Percentiles rank a stretch among this genome's conserved stretches.
These are phyloP conservation scores for Mycena belliarum DNA, from an alignment of 768 basidiomycete species.

Conservation along the genomic window DNA sequence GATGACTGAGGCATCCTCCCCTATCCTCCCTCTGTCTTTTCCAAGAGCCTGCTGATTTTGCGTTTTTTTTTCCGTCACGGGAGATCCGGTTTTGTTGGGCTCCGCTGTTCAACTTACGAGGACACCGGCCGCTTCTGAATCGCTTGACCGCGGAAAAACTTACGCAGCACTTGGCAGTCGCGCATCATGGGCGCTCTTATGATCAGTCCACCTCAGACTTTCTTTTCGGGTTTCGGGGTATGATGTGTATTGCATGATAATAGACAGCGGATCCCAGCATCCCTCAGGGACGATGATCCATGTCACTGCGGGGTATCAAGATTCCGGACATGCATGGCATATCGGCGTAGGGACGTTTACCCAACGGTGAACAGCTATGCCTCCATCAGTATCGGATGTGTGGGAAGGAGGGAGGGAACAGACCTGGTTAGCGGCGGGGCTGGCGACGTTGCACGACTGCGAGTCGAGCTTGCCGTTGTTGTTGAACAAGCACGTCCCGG, in stretches of 20 bases:
- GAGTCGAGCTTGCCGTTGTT: constrained; percentile 18
- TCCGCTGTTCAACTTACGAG: no score
- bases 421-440: constrained; percentile 7
- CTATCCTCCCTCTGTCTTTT: no score
- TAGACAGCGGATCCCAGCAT: neutral
- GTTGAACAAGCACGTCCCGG: constrained; percentile 18
- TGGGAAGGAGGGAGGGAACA: neutral
- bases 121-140: no score
- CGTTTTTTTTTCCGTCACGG: no score
- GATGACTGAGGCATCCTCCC: no score
- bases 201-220: no score
- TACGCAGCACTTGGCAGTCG: no score
- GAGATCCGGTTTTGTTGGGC: no score
- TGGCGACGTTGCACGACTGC: constrained; percentile 4
- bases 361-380: constrained; percentile 11
- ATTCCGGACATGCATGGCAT: neutral
- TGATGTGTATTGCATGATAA: constrained; percentile 7
- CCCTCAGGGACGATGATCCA: neutral
- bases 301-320: neutral
- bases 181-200: no score
- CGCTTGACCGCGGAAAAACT: no score
- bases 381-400: no score
- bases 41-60: no score
- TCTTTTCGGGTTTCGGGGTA: neutral
- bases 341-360: neutral